Base-by-base conservation (phyloP, 78 protist species). In the Dictyostelium citrinum region DNA sequence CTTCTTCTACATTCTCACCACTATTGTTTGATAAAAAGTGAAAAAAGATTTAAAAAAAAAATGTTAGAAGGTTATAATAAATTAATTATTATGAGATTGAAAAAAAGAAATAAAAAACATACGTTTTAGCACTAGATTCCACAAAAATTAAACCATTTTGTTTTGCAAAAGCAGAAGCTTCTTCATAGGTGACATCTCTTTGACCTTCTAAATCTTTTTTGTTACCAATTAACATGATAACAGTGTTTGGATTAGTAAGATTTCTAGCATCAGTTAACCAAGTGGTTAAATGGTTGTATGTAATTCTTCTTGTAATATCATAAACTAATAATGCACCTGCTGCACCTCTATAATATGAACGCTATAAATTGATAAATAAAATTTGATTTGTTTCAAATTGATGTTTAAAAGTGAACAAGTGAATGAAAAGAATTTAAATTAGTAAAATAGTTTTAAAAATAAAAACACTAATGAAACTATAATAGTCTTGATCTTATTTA, bases 201-300 rank as follows among this genome's bases (percentile, higher is more conserved):
- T 97, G 96, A 31, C 86, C 93, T 37, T 90, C 95, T 10, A 98
- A 79, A 83, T 98, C 99, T 55, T 77, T 76, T 91, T 98, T 98
- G 95, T 96, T 97, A 16, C 96, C 96, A 46, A 93, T 80, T 14
- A 93, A 41, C 91, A 93, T 84, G 55, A 93, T 93, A 20, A 83
- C 85, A 24, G 96, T 93, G 78, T 96, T 85, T 70, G 95, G 95
- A 29, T 91, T 91, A 12, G 95, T 84, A 43, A 84, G 81, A 31
- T 91, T 91, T 78, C 95, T 83, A 45, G 99, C 98, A 58, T 98
- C 98, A 60, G 90, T 85, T 14, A 97, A 93, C 99, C 99, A 99
- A 20, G 85, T 84, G 17, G 98, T 77, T 17, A 99, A 95, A 70
- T 99, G 99, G 78, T 97, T 84, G 93, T 98, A 99, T 16, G 99